A percentile compares a stretch with the other conserved stretches of the same genome.
phyloP scores from a whole-genome alignment of 352 stramenopile genomes.

The Phytophthora pisi region DNA sequence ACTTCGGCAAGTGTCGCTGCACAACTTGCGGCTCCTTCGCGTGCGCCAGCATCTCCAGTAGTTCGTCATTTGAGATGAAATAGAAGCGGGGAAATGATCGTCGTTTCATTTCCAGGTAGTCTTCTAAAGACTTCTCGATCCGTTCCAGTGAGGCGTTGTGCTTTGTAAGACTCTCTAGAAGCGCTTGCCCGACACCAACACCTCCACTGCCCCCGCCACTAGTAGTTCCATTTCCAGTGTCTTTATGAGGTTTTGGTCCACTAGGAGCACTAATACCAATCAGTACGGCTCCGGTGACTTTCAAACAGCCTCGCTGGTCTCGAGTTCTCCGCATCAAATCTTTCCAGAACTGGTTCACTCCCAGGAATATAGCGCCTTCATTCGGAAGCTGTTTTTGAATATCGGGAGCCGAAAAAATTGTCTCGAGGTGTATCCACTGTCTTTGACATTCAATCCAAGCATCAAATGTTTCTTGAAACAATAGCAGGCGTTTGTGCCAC shows the following conservation, averaged over 20 bases:
- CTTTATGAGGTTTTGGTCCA: slow-evolving; percentile 23
- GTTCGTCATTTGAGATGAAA: slow-evolving; percentile 89
- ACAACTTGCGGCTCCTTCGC: slow-evolving; percentile 81
- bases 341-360: slow-evolving; percentile 83
- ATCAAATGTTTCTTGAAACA: slow-evolving; percentile 86
- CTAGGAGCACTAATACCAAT: slow-evolving; percentile 34
- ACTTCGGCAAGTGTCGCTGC: slow-evolving; percentile 84
- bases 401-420: slow-evolving; percentile 80
- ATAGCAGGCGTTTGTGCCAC: slow-evolving; percentile 72
- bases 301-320: slow-evolving; percentile 71
- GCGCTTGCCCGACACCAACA: slow-evolving; percentile 39
- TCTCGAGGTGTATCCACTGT: slow-evolving; percentile 86
- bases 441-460: slow-evolving; percentile 81
- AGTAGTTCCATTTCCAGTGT: slow-evolving; percentile 4
- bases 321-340: slow-evolving; percentile 71
- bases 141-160: slow-evolving; percentile 75
- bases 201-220: slow-evolving; percentile 1
- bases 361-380: slow-evolving; percentile 62
- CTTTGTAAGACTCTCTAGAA: slow-evolving; percentile 69
- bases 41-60: slow-evolving; percentile 85
- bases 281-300: slow-evolving; percentile 56
- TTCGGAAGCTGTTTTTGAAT: slow-evolving; percentile 85
- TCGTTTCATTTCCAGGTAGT: slow-evolving; percentile 88
- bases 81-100: slow-evolving; percentile 87
- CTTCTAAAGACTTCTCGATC: slow-evolving; percentile 83